These are phyloP conservation scores for Triangularia setosa DNA, from an alignment of 2,329 filamentous ascomycete species.

Conservation along the genomic window DNA sequence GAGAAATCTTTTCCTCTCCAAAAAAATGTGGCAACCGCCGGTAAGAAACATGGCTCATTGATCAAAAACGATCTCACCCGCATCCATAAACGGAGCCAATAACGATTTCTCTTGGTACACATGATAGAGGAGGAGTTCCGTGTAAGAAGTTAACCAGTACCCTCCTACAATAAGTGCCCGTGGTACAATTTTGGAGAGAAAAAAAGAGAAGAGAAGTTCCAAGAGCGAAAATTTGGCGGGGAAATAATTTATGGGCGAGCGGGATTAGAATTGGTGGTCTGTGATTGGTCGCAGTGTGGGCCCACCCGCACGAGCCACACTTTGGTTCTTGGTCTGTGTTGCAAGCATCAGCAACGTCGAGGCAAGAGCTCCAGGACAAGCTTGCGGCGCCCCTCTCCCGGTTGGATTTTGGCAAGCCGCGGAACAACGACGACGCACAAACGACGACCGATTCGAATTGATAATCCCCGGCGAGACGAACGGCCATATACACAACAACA, in stretches of 20 bases:
- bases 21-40: slow-evolving; percentile 66
- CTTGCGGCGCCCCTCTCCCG: not conserved
- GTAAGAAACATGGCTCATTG: slow-evolving; percentile 66
- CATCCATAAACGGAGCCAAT: slow-evolving; percentile 66
- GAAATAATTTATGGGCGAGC: slow-evolving; percentile 8
- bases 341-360: not conserved
- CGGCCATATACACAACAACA: slow-evolving; percentile 52
- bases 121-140: slow-evolving; percentile 70
- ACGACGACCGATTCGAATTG: slow-evolving; percentile 29
- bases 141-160: slow-evolving; percentile 35
- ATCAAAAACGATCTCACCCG: slow-evolving; percentile 55
- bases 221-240: slow-evolving; percentile 11
- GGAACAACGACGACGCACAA: slow-evolving; percentile 17
- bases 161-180: slow-evolving; percentile 69
- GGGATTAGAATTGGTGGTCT: slow-evolving; percentile 21
- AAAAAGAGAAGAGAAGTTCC: slow-evolving; percentile 23
- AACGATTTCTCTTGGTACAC: slow-evolving; percentile 56
- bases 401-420: not conserved
- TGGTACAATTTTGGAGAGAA: slow-evolving; percentile 57
- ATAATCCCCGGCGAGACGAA: slow-evolving; percentile 35
- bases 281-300: slow-evolving; percentile 25
- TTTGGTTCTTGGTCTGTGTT: not conserved
- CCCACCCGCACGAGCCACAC: slow-evolving; percentile 14
- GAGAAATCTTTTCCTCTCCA: no score
- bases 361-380: not conserved